Base-by-base conservation (phyloP, 2,329 filamentous ascomycete genomes). In the Trichoderma polysporum region DNA sequence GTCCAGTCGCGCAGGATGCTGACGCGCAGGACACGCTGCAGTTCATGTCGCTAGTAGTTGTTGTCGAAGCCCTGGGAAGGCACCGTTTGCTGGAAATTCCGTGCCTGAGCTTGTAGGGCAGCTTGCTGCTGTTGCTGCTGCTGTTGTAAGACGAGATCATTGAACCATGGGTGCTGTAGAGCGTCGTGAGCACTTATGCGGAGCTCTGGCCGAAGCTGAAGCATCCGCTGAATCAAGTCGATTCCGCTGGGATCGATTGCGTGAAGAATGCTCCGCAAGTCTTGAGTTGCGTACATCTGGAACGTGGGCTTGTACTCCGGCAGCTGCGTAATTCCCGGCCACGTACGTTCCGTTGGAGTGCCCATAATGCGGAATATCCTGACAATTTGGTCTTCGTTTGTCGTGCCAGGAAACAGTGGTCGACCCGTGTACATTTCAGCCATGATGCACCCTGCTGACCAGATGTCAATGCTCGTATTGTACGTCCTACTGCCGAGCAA, bases 391-490 rank as follows among this genome's bases (percentile, higher is more conserved):
- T 99, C 95, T 79, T 99, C 95, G 78, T 99, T 99, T 41, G 95
- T 97, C 1, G 95, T 99, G 67, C 95, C 95, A 0, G 95, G 95
- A 82, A 99, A 99, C 7, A 99, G 86, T 0, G 95, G 95, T 19
- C 95, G 88, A 4, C 95, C 95, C 0, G 94, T 97, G 79, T 96
- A 98, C 93, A 99, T 97, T 81, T 99, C 95, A 10, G 95, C 95
- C 95, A 99, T 98, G 83, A 99, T 99, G 79, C 95, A 99, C 66
- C 95, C 95, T 7, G 95, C 95, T 7, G 93, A 97, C 95, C 95
- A 99, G 77, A 99, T 98, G 76, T 99, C 95, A 78, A 99, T 98
- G 80, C 93, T 97, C n/a, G 95, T 99, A 81, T 97, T 99, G 83
- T 99, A 99, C 25, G 95, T 98, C 71, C 95, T 85, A 74, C 91